Conservation (phyloP, 129 eudicot species). For the Artemisia argyi region DNA sequence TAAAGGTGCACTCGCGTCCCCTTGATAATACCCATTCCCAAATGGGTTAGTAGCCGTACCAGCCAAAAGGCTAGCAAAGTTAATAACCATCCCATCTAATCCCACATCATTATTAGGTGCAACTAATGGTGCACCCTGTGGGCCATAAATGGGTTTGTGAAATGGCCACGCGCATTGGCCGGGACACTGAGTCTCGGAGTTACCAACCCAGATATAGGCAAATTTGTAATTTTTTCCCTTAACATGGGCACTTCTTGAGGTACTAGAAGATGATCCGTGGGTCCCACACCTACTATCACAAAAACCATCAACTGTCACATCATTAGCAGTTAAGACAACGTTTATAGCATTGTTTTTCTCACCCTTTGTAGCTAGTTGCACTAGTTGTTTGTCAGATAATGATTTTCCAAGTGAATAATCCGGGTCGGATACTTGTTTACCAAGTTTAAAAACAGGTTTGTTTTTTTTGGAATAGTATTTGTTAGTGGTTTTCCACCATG, state of each 20-base stretch:
- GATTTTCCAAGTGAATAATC: conserved; percentile 52
- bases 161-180: conserved; percentile 91
- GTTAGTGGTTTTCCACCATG: conserved; percentile 77
- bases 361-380: conserved; percentile 48
- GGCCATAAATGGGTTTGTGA: conserved; percentile 71
- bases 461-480: conserved; percentile 50
- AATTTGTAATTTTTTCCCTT: conserved; percentile 38
- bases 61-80: conserved; percentile 47
- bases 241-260: conserved; percentile 14
- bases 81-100: conserved; percentile 58
- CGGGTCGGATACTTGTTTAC: conserved; percentile 48
- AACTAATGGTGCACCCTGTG: conserved; percentile 54
- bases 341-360: conserved; percentile 45
- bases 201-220: conserved; percentile 73
- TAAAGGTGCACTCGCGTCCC: conserved; percentile 48
- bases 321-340: conserved; percentile 57
- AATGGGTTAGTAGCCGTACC: conserved; percentile 63
- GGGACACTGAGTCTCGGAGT: conserved; percentile 63
- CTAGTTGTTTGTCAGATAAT: conserved; percentile 41
- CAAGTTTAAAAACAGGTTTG: conserved; percentile 34
- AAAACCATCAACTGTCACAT: conserved; percentile 58
- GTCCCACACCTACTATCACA: conserved; percentile 62
- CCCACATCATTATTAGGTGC: conserved; percentile 70
- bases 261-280: conserved; percentile 39
- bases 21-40: conserved; percentile 65